Base-by-base conservation (phyloP, 345 rosid genomes). In the Pseudoturritis turrita region DNA sequence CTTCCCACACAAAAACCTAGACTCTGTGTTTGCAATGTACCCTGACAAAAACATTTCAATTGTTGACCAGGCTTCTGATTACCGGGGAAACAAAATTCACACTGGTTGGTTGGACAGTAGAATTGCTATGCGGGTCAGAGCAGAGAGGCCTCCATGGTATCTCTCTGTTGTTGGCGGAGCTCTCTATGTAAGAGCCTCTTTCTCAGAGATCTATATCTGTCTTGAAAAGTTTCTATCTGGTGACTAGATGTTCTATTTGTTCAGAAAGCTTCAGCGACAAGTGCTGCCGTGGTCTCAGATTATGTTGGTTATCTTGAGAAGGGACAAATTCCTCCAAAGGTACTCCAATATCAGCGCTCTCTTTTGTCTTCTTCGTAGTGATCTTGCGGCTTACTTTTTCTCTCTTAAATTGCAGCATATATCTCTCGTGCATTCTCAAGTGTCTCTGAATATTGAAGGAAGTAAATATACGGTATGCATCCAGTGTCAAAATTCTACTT, bases 271-370 rank as follows among this genome's bases (percentile, higher is more conserved):
- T 86, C 91, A 36, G 85, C 96, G 21, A 92, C 90, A 80, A 90
- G 99, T 68, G 96, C 98, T 21, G 99, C 99, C 68, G 78, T 84
- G 77, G 98, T 96, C 73, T 96, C 98, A 28, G 98, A 96, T 86
- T 96, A 96, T 62, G 66, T 96, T 71, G 99, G 99, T 77, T 96
- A 92, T 76, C 92, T 96, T 40, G 98, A 96, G 76, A 96, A 96
- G 85, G 99, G 99, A 39, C 99, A 96, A 87, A 96, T 96, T 61
- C 99, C 99, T 72, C 99, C 99, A 66, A 96, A 90, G 99, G 99
- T 96, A 78, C 51, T 10, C 44, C 19, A 25, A 18, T 28, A 51
- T 17, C 66, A 26, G 47, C 23, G 4, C 39, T 23, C 39, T 39
- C 10, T 60, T 25, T 45, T 53, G n/a, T 47, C 21, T 47, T 33